These are phyloP conservation scores for Dissophora globulifera DNA, from an alignment of 192 early-diverging fungal species.

Conservation along the genomic window DNA sequence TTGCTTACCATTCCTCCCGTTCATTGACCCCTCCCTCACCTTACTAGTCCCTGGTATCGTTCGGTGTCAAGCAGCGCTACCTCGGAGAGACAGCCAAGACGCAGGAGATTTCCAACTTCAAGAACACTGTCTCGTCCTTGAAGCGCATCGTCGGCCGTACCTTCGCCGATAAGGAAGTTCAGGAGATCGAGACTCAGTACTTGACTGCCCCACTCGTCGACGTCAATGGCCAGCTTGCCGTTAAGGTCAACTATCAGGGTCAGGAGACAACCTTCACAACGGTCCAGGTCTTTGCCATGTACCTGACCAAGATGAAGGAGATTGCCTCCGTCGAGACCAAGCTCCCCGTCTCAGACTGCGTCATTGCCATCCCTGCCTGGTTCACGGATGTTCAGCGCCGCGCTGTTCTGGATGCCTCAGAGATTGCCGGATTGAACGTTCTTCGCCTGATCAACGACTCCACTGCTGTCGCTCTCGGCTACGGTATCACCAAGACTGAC, in stretches of 20 bases:
- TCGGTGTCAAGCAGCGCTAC: slow-evolving; percentile 94
- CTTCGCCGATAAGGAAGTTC: slow-evolving; percentile 86
- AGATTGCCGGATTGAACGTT: slow-evolving; percentile 91
- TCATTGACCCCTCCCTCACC: neutral
- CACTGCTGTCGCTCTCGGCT: slow-evolving; percentile 95
- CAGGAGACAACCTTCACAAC: slow-evolving; percentile 83
- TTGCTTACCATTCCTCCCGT: neutral
- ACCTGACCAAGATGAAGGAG: slow-evolving; percentile 92
- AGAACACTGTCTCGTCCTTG: slow-evolving; percentile 90
- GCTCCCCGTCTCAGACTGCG: slow-evolving; percentile 88
- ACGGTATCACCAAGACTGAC: slow-evolving; percentile 98
- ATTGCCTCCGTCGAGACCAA: slow-evolving; percentile 87
- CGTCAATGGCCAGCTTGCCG: slow-evolving; percentile 88
- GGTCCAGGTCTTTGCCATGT: slow-evolving; percentile 95
- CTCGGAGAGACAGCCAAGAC: slow-evolving; percentile 97
- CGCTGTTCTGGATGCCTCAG: slow-evolving; percentile 88
- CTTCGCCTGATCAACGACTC: slow-evolving; percentile 94
- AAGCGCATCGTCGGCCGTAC: slow-evolving; percentile 94
- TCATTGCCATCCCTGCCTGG: slow-evolving; percentile 95
- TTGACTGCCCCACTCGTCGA: slow-evolving; percentile 86
- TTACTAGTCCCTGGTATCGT: slow-evolving; percentile 84
- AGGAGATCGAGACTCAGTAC: slow-evolving; percentile 83
- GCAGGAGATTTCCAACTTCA: slow-evolving; percentile 97
- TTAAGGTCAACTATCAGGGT: slow-evolving; percentile 83
- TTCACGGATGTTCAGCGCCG: slow-evolving; percentile 95